Conservation (phyloP, 2,329 filamentous ascomycete species). For the Sporothrix globosa region DNA sequence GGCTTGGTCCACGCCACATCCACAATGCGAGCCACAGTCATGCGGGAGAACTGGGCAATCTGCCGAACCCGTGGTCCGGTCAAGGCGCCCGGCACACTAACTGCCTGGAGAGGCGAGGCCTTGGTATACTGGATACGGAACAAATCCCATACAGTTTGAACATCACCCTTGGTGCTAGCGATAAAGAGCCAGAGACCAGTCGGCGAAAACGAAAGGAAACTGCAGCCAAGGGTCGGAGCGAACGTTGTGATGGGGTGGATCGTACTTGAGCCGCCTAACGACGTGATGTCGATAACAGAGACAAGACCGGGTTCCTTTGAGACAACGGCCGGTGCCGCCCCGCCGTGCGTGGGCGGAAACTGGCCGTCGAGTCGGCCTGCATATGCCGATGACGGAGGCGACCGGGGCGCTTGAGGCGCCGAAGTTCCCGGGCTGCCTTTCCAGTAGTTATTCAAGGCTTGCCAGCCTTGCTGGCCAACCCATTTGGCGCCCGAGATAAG, state of each 20-base stretch:
- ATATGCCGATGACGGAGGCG: conserved; percentile 43
- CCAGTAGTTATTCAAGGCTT: conserved; percentile 82
- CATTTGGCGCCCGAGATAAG: conserved; percentile 74
- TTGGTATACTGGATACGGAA: conserved; percentile 67
- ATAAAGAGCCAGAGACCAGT: conserved; percentile 75
- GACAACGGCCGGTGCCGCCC: conserved; percentile 56
- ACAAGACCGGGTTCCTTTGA: conserved; percentile 72
- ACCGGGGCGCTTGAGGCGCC: conserved; percentile 51
- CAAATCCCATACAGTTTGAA: conserved; percentile 80
- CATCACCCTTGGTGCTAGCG: conserved; percentile 80
- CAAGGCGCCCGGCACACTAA: conserved; percentile 48
- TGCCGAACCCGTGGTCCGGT: conserved; percentile 72
- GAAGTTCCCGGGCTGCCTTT: conserved; percentile 54
- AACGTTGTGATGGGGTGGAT: conserved; percentile 72
- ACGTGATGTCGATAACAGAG: conserved; percentile 72
- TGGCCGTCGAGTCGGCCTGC: conserved; percentile 54
- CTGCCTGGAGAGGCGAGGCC: conserved; percentile 61
- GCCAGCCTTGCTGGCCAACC: conserved; percentile 75
- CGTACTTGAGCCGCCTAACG: conserved; percentile 55
- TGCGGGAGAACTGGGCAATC: conserved; percentile 82
- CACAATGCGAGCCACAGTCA: conserved; percentile 88
- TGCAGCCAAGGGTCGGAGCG: conserved; percentile 71
- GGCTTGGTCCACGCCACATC: conserved; percentile 87
- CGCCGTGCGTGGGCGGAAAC: conserved; percentile 77
- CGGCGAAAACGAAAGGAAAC: conserved; percentile 77